Evolutionary conservation across 768 basidiomycete species (phyloP).

Genomic region (Russula ochroleuca): DNA sequence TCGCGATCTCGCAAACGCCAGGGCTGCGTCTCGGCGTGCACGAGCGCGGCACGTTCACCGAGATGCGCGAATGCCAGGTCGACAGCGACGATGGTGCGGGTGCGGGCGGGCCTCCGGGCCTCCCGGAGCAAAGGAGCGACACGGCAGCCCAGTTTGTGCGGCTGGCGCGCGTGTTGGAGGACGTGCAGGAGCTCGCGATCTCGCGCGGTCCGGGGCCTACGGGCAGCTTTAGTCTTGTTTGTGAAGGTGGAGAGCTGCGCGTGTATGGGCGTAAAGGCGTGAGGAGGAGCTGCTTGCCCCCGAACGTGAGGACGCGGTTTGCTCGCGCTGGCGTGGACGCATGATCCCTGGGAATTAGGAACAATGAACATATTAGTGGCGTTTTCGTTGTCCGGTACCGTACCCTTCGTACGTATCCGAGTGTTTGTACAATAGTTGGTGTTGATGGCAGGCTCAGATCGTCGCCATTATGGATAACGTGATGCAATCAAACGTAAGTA

Average conservation of each 20-base stretch:
- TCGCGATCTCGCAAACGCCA: constrained; percentile 64
- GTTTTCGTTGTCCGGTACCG: background rate
- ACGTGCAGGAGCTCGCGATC: constrained; percentile 20
- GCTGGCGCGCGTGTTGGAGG: constrained; percentile 19
- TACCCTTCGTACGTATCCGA: background rate
- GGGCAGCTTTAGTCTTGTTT: constrained; percentile 14
- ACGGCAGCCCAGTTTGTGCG: constrained; percentile 9
- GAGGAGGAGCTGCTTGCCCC: constrained; percentile 17
- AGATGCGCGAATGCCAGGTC: constrained; percentile 44
- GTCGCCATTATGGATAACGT: background rate
- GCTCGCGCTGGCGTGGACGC: background rate
- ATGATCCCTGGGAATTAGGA: background rate
- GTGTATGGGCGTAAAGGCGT: constrained; percentile 6
- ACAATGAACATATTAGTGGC: background rate
- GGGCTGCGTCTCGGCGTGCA: constrained; percentile 60
- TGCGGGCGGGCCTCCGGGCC: background rate
- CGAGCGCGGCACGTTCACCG: constrained; percentile 47
- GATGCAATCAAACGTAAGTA: background rate
- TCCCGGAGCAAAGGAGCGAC: constrained; percentile 1
- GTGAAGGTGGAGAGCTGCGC: constrained; percentile 1
- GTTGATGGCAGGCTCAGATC: background rate
- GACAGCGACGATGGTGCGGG: constrained; percentile 9
- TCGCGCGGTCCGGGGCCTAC: constrained; percentile 14
- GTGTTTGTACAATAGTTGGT: no score
- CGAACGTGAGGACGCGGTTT: constrained; percentile 11